Percentiles rank a stretch among this genome's conserved stretches.
Evolutionary conservation across 2,329 filamentous ascomycete genomes (phyloP).

Genomic region (Alternaria arbusti): DNA sequence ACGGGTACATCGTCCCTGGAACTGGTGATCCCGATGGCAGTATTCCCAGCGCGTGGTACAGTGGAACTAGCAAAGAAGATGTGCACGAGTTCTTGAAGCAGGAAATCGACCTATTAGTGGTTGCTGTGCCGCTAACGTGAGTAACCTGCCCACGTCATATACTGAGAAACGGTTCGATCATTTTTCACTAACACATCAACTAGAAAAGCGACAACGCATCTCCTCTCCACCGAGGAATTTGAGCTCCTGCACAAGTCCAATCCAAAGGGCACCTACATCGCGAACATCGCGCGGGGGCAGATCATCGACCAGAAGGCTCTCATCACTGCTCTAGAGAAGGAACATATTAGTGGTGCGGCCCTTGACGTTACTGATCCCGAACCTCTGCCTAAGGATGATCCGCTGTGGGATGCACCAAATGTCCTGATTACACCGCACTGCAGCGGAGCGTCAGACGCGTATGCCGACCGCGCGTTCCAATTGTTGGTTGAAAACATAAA

Average conservation of each 20-base stretch:
- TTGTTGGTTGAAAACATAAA: constrained; percentile 65
- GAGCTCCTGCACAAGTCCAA: constrained; percentile 57
- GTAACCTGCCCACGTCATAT: constrained; percentile 1
- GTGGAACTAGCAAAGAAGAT: constrained; percentile 58
- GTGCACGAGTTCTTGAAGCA: constrained; percentile 62
- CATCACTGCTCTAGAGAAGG: constrained; percentile 65
- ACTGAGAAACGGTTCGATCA: neutral
- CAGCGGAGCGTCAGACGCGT: constrained; percentile 60
- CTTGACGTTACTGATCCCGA: constrained; percentile 83
- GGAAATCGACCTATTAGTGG: constrained; percentile 63
- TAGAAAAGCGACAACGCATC: constrained; percentile 56
- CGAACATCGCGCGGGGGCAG: constrained; percentile 73
- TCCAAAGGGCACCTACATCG: constrained; percentile 63
- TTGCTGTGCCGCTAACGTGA: constrained; percentile 64
- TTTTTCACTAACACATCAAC: neutral
- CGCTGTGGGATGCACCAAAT: constrained; percentile 73
- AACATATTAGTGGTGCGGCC: constrained; percentile 69
- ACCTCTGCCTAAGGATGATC: constrained; percentile 71
- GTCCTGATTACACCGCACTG: constrained; percentile 73
- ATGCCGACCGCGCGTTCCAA: constrained; percentile 63
- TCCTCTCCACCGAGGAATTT: constrained; percentile 64
- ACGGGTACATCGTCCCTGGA: constrained; percentile 70
- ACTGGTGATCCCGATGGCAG: constrained; percentile 66
- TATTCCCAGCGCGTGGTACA: constrained; percentile 64
- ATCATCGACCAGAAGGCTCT: constrained; percentile 69